Evolutionary conservation across 23 red algal species (phyloP).

Genomic region (Agarophyton chilense): DNA sequence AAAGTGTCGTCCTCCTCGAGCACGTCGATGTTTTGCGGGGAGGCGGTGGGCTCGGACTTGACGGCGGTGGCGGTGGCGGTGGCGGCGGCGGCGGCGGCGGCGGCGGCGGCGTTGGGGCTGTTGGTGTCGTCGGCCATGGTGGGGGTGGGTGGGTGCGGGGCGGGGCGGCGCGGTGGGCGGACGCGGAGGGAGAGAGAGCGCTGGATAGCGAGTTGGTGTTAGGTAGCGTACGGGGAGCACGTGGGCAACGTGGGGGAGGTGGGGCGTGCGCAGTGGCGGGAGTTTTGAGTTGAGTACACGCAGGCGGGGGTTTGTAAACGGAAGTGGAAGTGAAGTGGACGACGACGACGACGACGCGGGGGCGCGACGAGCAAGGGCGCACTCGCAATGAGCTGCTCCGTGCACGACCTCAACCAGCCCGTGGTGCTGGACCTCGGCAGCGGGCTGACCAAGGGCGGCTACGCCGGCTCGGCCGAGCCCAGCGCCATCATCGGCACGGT

Average conservation of each 20-base stretch:
- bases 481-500: slow-evolving; percentile 57
- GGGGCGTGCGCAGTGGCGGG: too few relatives aligned
- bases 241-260: too few relatives aligned
- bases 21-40: slow-evolving; percentile 52
- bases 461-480: slow-evolving; percentile 56
- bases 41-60: neutral
- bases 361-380: too few relatives aligned
- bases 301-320: neutral
- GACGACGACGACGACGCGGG: too few relatives aligned
- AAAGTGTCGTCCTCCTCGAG: slow-evolving; percentile 94
- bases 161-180: neutral
- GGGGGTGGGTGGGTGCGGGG: neutral
- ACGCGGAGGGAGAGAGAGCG: neutral
- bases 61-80: too few relatives aligned
- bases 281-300: too few relatives aligned
- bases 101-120: neutral
- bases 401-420: slow-evolving; percentile 73
- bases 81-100: neutral
- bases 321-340: neutral
- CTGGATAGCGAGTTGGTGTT: too few relatives aligned
- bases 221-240: too few relatives aligned
- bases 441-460: slow-evolving; percentile 64
- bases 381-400: slow-evolving; percentile 18
- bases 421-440: slow-evolving; percentile 70
- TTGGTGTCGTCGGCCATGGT: neutral